Conservation (phyloP, 305 asterid genomes). For the Fraxinus velutina region DNA sequence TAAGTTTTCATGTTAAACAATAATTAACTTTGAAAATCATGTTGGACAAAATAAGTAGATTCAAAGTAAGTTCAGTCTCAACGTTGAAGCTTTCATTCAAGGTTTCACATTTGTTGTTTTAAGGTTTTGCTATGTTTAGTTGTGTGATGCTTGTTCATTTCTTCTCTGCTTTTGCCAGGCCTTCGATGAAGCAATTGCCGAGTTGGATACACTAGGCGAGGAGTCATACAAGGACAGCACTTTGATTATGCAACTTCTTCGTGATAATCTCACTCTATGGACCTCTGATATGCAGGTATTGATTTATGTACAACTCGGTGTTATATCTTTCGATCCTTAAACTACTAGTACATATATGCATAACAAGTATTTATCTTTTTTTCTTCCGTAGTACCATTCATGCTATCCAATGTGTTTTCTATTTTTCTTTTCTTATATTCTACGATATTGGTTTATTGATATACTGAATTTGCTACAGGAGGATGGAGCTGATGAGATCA, state of each 20-base stretch:
- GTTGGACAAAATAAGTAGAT: neutral
- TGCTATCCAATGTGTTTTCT: neutral
- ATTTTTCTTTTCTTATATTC: neutral
- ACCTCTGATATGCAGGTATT: conserved; percentile 72
- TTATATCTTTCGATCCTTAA: neutral
- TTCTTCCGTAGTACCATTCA: neutral
- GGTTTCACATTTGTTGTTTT: neutral
- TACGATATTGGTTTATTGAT: neutral
- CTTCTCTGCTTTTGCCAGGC: conserved; percentile 36
- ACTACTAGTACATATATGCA: neutral
- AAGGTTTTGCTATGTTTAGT: neutral
- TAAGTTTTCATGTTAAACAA: neutral
- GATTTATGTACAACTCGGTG: neutral
- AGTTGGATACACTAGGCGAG: conserved; percentile 39
- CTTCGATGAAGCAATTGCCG: conserved; percentile 74
- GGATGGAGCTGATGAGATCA: neutral
- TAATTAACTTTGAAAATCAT: neutral
- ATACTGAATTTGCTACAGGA: neutral
- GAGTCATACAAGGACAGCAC: conserved; percentile 60
- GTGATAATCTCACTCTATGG: conserved; percentile 73
- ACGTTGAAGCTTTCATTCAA: neutral
- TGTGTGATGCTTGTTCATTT: neutral
- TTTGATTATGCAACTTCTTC: conserved; percentile 72
- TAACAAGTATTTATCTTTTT: neutral
- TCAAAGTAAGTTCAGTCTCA: neutral